Evolutionary conservation across 768 basidiomycete genomes (phyloP).

Genomic region (Dioszegia aurantiaca): DNA sequence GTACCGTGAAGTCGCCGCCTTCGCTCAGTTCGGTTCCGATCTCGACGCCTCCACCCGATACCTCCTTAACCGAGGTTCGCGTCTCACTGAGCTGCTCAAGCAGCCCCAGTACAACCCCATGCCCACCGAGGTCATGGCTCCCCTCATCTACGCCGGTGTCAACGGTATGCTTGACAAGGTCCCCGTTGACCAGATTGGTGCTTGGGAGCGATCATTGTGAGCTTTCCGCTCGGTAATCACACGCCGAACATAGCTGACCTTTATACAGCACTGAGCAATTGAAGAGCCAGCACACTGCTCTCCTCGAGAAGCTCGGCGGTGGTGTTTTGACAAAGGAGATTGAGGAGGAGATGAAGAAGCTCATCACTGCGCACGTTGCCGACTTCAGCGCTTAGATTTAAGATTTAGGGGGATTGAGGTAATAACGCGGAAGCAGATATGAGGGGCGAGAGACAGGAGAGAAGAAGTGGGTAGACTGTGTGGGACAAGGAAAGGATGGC

Average conservation of each 20-base stretch:
- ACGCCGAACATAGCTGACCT: not conserved
- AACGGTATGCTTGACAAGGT: constrained; percentile 97
- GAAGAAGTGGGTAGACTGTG: no score
- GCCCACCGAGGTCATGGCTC: constrained; percentile 92
- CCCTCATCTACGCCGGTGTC: constrained; percentile 98
- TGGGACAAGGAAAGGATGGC: no score
- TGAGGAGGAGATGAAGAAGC: constrained; percentile 67
- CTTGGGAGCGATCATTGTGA: constrained; percentile 59
- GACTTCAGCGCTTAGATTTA: constrained; percentile 47
- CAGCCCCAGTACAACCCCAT: constrained; percentile 90
- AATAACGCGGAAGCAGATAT: not conserved
- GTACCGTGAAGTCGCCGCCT: constrained; percentile 94
- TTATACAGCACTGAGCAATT: constrained; percentile 68
- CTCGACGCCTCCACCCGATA: constrained; percentile 98
- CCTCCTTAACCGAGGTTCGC: constrained; percentile 95
- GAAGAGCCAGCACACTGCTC: constrained; percentile 64
- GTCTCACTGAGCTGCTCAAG: constrained; percentile 88
- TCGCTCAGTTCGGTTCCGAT: constrained; percentile 96
- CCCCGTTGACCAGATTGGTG: constrained; percentile 80
- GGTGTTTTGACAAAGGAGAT: constrained; percentile 82
- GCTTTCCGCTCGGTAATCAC: constrained; percentile 65
- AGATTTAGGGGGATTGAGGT: not conserved
- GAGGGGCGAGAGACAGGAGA: not conserved
- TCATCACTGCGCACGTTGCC: constrained; percentile 49
- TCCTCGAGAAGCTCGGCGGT: constrained; percentile 78